Conservation (phyloP, 2,329 filamentous ascomycete species). For the Xylaria sp. region DNA sequence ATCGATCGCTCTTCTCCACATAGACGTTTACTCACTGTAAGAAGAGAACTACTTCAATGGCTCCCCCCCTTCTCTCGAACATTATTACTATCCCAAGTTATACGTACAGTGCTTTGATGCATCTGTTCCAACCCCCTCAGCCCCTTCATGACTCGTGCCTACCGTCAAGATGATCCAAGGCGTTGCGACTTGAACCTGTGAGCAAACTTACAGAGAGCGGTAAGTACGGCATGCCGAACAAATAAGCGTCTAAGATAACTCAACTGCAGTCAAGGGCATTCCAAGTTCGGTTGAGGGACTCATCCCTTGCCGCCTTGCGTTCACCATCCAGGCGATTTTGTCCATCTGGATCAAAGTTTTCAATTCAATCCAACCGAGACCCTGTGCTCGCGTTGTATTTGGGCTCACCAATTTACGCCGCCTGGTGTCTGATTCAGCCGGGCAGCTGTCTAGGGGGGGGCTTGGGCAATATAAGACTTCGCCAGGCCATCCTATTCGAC, state of each 20-base stretch:
- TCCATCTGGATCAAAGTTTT: conserved; percentile 2
- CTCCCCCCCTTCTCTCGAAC: background rate
- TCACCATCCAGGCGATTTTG: conserved; percentile 12
- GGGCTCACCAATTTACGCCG: conserved; percentile 7
- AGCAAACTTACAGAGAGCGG: conserved; percentile 3
- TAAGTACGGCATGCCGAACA: conserved; percentile 14
- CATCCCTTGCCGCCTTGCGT: conserved; percentile 13
- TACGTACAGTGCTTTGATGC: background rate
- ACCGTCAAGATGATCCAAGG: conserved; percentile 1
- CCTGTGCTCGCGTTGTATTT: conserved; percentile 1
- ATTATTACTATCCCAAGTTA: background rate
- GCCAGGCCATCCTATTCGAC: background rate
- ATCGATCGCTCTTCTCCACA: conserved; percentile 6
- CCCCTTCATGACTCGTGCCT: conserved; percentile 8
- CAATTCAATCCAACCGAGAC: conserved; percentile 5
- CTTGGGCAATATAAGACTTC: conserved; percentile 10
- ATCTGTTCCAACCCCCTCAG: conserved; percentile 6
- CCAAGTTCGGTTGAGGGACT: conserved; percentile 7
- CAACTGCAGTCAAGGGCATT: conserved; percentile 4
- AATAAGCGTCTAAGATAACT: conserved; percentile 1
- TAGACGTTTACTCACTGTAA: conserved; percentile 12
- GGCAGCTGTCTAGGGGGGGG: background rate
- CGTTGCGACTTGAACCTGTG: background rate
- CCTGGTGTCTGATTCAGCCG: conserved; percentile 1
- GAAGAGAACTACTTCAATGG: background rate